These are phyloP conservation scores for Candida insectorum DNA, from an alignment of 805 yeast species.

Conservation along the genomic window DNA sequence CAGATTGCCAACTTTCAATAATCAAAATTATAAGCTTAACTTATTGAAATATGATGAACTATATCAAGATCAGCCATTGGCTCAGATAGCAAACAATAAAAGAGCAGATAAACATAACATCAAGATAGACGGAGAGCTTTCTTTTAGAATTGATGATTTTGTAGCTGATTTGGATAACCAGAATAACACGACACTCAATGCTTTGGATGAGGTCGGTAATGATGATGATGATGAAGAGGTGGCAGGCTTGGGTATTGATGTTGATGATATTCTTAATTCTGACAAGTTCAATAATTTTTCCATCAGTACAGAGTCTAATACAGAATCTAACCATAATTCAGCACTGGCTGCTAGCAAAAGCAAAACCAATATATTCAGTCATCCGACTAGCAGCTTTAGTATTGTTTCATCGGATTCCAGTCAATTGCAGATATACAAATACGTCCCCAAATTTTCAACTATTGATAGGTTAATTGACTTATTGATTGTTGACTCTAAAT, in stretches of 20 bases:
- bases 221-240: conserved; percentile 34
- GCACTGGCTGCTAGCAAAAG: background rate
- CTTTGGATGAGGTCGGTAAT: conserved; percentile 26
- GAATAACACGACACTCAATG: conserved; percentile 6
- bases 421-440: conserved; percentile 14
- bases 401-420: conserved; percentile 15
- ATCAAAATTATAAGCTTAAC: conserved; percentile 31
- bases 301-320: conserved; percentile 7
- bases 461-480: conserved; percentile 77
- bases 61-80: background rate
- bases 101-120: conserved; percentile 18
- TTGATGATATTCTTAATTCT: conserved; percentile 39
- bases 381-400: conserved; percentile 9
- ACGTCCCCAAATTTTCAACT: conserved; percentile 50
- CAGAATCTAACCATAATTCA: background rate
- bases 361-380: background rate
- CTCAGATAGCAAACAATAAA: too few species aligned
- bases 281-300: conserved; percentile 35
- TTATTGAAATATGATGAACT: conserved; percentile 34
- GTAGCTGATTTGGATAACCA: conserved; percentile 23
- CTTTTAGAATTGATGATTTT: conserved; percentile 36
- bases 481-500: conserved; percentile 64
- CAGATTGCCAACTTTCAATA: conserved; percentile 33
- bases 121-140: conserved; percentile 27
- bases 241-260: conserved; percentile 40